Percentiles rank a stretch among this genome's conserved stretches.
Conservation (phyloP, 106 monocot species). For the Hemerocallis citrina region DNA sequence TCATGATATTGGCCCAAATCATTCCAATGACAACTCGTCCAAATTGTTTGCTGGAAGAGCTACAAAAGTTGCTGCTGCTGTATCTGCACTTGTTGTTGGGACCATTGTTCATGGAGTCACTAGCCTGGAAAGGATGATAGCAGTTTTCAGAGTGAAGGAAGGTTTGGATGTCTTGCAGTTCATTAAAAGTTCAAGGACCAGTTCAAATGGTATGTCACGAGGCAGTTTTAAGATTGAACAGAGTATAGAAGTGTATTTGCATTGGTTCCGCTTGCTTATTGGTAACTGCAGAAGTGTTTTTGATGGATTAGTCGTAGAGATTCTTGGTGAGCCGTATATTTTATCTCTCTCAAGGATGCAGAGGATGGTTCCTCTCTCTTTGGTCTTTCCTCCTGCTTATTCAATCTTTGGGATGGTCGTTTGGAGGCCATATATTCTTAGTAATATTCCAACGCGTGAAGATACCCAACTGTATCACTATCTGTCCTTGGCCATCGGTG, state of each 20-base stretch:
- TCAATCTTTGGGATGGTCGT: conserved; percentile 84
- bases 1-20: conserved; percentile 45
- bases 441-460: conserved; percentile 59
- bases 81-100: conserved; percentile 89
- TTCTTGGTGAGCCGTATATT: conserved; percentile 68
- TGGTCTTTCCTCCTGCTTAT: conserved; percentile 76
- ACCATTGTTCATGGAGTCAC: conserved; percentile 64
- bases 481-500: conserved; percentile 56
- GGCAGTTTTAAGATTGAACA: conserved; percentile 47
- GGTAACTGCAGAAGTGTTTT: conserved; percentile 73
- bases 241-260: conserved; percentile 62
- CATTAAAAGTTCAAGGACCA: conserved; percentile 58
- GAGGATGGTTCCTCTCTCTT: conserved; percentile 58
- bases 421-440: conserved; percentile 79
- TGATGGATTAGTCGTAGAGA: conserved; percentile 81
- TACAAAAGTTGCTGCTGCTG: conserved; percentile 67
- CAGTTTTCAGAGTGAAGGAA: conserved; percentile 72
- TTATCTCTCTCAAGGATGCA: conserved; percentile 85
- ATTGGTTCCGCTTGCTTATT: conserved; percentile 84
- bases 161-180: conserved; percentile 81
- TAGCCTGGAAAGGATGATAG: conserved; percentile 79
- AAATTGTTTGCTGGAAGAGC: conserved; percentile 44
- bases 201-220: conserved; percentile 77
- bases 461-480: conserved; percentile 67
- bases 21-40: conserved; percentile 60